phyloP scores from a whole-genome alignment of 164 flowering plant genomes.

The Piper betle region DNA sequence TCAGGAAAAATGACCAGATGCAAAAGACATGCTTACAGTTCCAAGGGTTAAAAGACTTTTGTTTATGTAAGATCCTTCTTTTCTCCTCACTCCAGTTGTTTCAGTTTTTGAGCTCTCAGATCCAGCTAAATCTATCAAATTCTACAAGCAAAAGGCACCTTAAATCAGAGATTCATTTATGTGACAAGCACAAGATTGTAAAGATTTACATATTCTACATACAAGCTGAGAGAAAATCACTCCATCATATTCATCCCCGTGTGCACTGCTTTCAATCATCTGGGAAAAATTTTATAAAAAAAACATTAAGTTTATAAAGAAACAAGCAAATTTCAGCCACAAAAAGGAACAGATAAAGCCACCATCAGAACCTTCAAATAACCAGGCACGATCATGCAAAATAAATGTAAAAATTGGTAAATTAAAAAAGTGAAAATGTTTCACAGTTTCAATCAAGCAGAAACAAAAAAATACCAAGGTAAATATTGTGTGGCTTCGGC shows the following conservation, averaged over 20 bases:
- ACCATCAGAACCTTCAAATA: neutral
- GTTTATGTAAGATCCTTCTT: slow-evolving; percentile 97
- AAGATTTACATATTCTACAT: slow-evolving; percentile 15
- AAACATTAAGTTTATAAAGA: neutral
- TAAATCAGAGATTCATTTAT: neutral
- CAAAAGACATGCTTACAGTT: slow-evolving; percentile 54
- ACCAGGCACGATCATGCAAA: too few relatives aligned
- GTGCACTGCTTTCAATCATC: slow-evolving; percentile 98
- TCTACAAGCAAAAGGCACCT: slow-evolving; percentile 28
- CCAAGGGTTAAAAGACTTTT: slow-evolving; percentile 99
- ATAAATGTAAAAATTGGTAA: neutral
- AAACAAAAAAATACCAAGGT: slow-evolving; percentile 45
- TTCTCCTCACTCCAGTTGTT: slow-evolving; percentile 93
- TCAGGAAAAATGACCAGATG: neutral
- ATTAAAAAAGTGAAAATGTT: neutral
- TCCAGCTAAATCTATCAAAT: slow-evolving; percentile 97
- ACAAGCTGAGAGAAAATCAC: slow-evolving; percentile 97
- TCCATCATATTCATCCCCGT: slow-evolving; percentile 95
- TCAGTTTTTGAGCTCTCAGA: slow-evolving; percentile 99
- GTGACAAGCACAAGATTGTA: too few relatives aligned
- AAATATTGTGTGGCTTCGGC: slow-evolving; percentile 97
- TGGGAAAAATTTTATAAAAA: slow-evolving; percentile 13
- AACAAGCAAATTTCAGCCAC: neutral
- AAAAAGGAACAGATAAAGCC: neutral
- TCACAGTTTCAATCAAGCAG: neutral